These are phyloP conservation scores for Raffaelea ambrosiae DNA, from an alignment of 2,329 filamentous ascomycete genomes.

Conservation along the genomic window DNA sequence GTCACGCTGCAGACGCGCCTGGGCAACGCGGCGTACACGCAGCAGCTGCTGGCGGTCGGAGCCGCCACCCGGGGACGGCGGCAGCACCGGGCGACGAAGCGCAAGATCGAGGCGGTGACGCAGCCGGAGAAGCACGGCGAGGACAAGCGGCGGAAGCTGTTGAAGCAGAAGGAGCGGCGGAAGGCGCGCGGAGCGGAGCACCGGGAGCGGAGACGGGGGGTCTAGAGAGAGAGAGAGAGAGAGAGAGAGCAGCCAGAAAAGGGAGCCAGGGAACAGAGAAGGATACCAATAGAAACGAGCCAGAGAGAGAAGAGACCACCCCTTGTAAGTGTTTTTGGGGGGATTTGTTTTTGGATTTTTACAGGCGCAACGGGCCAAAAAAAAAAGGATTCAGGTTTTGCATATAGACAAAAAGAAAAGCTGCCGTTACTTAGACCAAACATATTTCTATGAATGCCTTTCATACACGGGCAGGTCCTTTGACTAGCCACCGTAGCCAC, in stretches of 20 bases:
- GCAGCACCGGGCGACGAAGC: conserved; percentile 69
- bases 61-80: conserved; percentile 64
- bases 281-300: no score
- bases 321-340: no score
- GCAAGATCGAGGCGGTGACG: conserved; percentile 78
- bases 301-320: no score
- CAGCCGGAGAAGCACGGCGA: conserved; percentile 70
- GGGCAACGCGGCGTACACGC: conserved; percentile 72
- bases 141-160: conserved; percentile 75
- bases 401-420: no score
- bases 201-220: conserved; percentile 38
- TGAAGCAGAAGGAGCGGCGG: conserved; percentile 73
- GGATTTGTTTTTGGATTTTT: no score
- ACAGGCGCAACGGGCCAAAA: no score
- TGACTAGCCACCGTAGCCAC: no score
- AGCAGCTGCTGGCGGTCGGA: conserved; percentile 62
- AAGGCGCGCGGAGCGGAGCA: conserved; percentile 71
- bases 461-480: no score
- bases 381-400: not conserved
- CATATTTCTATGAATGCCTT: no score
- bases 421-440: no score
- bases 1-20: conserved; percentile 77
- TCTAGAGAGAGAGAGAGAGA: not conserved
- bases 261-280: not conserved
- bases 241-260: not conserved